Conservation (phyloP, 768 basidiomycete species). For the Tricholoma bakamatsutake region DNA sequence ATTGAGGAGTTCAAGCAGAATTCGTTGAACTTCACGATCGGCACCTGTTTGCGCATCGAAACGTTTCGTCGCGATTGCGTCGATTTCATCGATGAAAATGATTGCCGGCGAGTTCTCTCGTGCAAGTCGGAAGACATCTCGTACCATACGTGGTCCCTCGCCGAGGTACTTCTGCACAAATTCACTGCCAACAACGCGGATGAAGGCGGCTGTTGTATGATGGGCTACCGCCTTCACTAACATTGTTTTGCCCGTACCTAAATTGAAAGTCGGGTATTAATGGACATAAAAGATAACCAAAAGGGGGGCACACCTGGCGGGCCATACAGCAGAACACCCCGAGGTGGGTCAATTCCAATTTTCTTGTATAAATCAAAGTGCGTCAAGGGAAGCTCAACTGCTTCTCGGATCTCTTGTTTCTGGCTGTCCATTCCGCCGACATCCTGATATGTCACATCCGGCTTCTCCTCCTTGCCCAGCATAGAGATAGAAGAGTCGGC, state of each 20-base stretch:
- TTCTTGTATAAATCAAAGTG: slow-evolving; percentile 98
- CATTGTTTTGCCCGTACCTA: slow-evolving; percentile 98
- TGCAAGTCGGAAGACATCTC: slow-evolving; percentile 97
- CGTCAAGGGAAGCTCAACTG: slow-evolving; percentile 93
- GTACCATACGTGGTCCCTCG: slow-evolving; percentile 99
- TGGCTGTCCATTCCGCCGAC: slow-evolving; percentile 97
- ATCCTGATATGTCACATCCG: slow-evolving; percentile 89
- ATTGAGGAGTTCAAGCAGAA: slow-evolving; percentile 91
- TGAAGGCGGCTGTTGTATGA: slow-evolving; percentile 95
- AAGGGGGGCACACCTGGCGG: slow-evolving; percentile 68
- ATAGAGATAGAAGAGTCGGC: slow-evolving; percentile 96
- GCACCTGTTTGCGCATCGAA: slow-evolving; percentile 99
- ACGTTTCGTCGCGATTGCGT: slow-evolving; percentile 98
- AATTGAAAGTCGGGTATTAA: background rate
- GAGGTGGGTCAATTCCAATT: slow-evolving; percentile 98
- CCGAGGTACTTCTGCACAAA: slow-evolving; percentile 99
- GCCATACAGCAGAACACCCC: slow-evolving; percentile 94
- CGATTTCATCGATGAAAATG: slow-evolving; percentile 99
- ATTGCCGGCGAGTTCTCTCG: slow-evolving; percentile 96
- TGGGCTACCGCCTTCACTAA: slow-evolving; percentile 99
- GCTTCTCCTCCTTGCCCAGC: slow-evolving; percentile 92
- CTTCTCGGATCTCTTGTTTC: slow-evolving; percentile 98
- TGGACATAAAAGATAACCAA: background rate
- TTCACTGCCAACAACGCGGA: slow-evolving; percentile 96
- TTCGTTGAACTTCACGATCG: slow-evolving; percentile 98